Conservation (phyloP, 139 green algal species). For the Nannochloris sp. region DNA sequence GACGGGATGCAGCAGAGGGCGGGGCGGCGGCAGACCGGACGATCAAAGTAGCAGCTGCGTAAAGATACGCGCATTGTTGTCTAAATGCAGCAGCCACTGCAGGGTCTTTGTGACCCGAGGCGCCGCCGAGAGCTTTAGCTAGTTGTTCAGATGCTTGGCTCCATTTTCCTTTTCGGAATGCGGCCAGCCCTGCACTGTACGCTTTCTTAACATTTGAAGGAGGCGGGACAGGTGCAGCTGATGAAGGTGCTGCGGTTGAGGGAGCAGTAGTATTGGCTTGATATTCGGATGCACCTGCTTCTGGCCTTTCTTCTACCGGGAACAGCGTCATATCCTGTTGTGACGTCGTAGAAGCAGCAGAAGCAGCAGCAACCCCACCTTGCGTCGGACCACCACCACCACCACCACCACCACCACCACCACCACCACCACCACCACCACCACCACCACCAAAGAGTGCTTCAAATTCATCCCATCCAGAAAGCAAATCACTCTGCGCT, state of each 20-base stretch:
- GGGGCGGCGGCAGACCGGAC: not conserved
- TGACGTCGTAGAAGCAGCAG: not conserved
- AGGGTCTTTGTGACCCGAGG: not conserved
- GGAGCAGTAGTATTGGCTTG: not conserved
- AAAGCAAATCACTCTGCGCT: constrained; percentile 11
- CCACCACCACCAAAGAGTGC: constrained; percentile 14
- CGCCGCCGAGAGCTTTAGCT: not conserved
- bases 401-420: not conserved
- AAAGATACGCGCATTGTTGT: constrained; percentile 7
- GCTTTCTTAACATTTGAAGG: not conserved
- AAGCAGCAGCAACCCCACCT: not conserved
- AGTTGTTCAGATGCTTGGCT: not conserved
- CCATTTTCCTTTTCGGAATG: not conserved
- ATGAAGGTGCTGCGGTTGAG: not conserved
- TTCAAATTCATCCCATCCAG: constrained; percentile 34
- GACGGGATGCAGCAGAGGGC: not conserved
- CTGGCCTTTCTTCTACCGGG: not conserved
- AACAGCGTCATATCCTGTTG: not conserved
- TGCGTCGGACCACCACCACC: too few relatives aligned
- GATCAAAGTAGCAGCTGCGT: constrained; percentile 18
- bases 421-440: not conserved
- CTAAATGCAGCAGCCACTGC: not conserved
- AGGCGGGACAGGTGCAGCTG: not conserved
- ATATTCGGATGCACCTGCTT: not conserved
- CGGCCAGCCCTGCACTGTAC: not conserved